These are phyloP conservation scores for Paraphoma sp. DNA, from an alignment of 2,329 filamentous ascomycete species.

Conservation along the genomic window DNA sequence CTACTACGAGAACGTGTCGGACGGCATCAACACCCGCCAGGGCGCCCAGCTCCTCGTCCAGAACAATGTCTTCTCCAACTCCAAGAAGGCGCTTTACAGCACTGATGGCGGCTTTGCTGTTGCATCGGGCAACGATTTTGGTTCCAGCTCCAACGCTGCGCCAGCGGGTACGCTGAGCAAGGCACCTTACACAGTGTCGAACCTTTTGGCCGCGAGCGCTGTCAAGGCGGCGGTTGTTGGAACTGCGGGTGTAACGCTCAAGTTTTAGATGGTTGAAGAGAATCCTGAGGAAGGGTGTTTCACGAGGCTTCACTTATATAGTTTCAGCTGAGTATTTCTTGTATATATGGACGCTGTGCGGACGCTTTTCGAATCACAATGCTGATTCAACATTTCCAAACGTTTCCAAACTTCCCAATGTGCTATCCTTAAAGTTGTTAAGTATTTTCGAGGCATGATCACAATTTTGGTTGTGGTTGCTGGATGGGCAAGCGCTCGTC, in stretches of 20 bases:
- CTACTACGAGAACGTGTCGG: conserved; percentile 48
- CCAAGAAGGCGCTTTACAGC: conserved; percentile 45
- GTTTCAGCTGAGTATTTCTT: conserved; percentile 1
- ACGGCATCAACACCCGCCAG: conserved; percentile 52
- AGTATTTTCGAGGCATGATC: too few relatives aligned
- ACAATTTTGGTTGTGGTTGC: too few relatives aligned
- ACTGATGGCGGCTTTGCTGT: conserved; percentile 47
- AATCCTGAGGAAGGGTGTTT: not conserved
- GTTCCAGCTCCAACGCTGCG: conserved; percentile 41
- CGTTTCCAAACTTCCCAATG: not conserved
- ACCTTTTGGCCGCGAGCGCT: conserved; percentile 39
- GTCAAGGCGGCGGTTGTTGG: conserved; percentile 50
- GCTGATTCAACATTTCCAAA: not conserved
- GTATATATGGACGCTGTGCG: conserved; percentile 12
- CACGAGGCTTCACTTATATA: not conserved
- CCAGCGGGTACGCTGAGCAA: conserved; percentile 39
- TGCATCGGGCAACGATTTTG: conserved; percentile 48
- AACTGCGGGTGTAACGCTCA: conserved; percentile 47
- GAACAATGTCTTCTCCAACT: conserved; percentile 46
- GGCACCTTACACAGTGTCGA: conserved; percentile 44
- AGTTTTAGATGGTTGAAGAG: conserved; percentile 4
- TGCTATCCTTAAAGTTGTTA: too few relatives aligned
- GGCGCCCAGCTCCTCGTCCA: conserved; percentile 54
- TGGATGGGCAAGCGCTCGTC: too few relatives aligned
- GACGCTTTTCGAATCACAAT: not conserved